Conservation (phyloP, 345 rosid species). For the Camelina neglecta region DNA sequence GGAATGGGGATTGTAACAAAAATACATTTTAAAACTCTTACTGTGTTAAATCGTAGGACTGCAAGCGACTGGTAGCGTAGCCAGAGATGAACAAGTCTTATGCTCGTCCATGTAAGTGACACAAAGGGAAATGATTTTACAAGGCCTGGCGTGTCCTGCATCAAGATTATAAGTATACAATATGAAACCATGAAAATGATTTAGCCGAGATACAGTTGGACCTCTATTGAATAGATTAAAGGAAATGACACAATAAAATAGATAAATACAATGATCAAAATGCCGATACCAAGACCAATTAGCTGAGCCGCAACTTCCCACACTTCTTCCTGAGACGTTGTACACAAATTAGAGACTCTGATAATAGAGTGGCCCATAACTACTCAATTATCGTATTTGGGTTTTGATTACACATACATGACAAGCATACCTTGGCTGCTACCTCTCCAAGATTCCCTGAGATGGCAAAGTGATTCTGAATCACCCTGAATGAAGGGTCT, state of each 20-base stretch:
- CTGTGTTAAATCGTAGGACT: constrained; percentile 72
- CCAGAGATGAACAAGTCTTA: constrained; percentile 88
- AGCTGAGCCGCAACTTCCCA: constrained; percentile 99
- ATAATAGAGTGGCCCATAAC: constrained; percentile 13
- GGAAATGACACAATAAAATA: constrained; percentile 18
- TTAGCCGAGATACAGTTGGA: neutral
- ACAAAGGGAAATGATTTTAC: constrained; percentile 70
- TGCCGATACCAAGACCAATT: constrained; percentile 86
- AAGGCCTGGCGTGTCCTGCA: constrained; percentile 90
- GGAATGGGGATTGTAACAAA: constrained; percentile 5
- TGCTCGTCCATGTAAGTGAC: constrained; percentile 74
- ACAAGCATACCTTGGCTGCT: constrained; percentile 83
- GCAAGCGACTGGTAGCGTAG: constrained; percentile 83
- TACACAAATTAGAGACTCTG: constrained; percentile 14
- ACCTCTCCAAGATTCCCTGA: constrained; percentile 91
- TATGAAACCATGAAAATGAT: constrained; percentile 17
- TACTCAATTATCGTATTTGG: constrained; percentile 14
- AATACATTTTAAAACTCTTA: constrained; percentile 40
- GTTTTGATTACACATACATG: constrained; percentile 8
- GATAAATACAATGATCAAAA: constrained; percentile 72
- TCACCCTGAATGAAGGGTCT: constrained; percentile 95
- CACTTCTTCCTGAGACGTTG: constrained; percentile 83
- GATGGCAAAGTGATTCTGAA: constrained; percentile 88
- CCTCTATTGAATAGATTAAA: neutral
- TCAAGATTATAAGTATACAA: constrained; percentile 32